These are phyloP conservation scores for Coleophoma crateriformis DNA, from an alignment of 2,329 filamentous ascomycete genomes.

Conservation along the genomic window DNA sequence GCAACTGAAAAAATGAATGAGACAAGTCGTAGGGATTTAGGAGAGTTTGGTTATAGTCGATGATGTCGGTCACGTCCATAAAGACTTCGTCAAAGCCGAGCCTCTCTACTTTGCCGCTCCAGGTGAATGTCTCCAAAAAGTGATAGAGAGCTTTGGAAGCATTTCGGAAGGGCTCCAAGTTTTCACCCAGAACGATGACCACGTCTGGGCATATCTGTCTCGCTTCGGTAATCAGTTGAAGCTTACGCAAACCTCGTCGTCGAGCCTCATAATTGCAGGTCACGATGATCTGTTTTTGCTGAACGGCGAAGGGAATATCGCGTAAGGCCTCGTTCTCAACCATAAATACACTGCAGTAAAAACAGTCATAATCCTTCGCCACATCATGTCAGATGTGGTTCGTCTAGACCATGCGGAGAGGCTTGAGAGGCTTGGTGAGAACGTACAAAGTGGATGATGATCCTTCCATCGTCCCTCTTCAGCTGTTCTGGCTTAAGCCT, in stretches of 20 bases:
- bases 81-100: slow-evolving; percentile 86
- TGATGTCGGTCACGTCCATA: slow-evolving; percentile 71
- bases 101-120: slow-evolving; percentile 73
- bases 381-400: background rate
- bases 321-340: slow-evolving; percentile 71
- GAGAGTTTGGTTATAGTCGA: slow-evolving; percentile 72
- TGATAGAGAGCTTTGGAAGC: slow-evolving; percentile 75
- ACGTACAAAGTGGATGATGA: slow-evolving; percentile 1
- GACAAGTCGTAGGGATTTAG: slow-evolving; percentile 61
- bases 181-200: slow-evolving; percentile 81
- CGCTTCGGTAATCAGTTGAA: slow-evolving; percentile 81
- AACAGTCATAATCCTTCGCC: slow-evolving; percentile 74
- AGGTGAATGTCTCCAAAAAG: slow-evolving; percentile 68
- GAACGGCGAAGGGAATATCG: slow-evolving; percentile 57
- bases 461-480: background rate
- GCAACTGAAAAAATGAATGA: slow-evolving; percentile 76
- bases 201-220: slow-evolving; percentile 76
- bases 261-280: slow-evolving; percentile 94
- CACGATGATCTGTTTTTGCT: slow-evolving; percentile 84
- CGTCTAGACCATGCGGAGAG: background rate
- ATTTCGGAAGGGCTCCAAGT: slow-evolving; percentile 79
- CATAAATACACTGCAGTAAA: slow-evolving; percentile 86
- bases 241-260: slow-evolving; percentile 66
- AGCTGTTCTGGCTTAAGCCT: background rate
- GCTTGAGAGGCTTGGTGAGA: background rate